Percentiles rank a stretch among this genome's conserved stretches.
Conservation (phyloP, 495 filamentous ascomycete species). For the Aspergillus olivimuriae region DNA sequence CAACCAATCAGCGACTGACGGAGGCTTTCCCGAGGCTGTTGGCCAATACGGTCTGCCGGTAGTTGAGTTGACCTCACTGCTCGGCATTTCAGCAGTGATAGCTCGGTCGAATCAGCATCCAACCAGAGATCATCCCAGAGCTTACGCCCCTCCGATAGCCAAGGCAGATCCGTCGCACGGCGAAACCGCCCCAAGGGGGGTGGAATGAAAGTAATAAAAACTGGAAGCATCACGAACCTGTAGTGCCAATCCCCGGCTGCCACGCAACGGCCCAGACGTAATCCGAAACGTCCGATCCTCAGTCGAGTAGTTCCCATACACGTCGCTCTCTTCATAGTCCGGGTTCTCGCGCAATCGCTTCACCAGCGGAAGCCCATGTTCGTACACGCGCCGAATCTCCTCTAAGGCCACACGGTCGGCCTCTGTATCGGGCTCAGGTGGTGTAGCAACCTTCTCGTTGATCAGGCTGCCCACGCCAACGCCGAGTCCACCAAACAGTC, state of each 20-base stretch:
- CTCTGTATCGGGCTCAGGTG: conserved; percentile 25
- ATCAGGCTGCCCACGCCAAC: conserved; percentile 20
- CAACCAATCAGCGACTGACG: conserved; percentile 19
- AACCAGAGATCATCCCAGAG: background rate
- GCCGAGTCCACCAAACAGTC: conserved; percentile 32
- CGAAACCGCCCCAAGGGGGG: background rate
- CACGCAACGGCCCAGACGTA: conserved; percentile 35
- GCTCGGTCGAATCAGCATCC: no score
- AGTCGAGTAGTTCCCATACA: conserved; percentile 45
- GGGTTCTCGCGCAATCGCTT: conserved; percentile 45
- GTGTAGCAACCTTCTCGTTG: conserved; percentile 21
- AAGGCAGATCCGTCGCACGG: background rate
- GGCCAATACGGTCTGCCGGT: conserved; percentile 4
- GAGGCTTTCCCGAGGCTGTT: conserved; percentile 15
- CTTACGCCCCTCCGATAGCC: background rate
- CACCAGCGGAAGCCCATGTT: conserved; percentile 46
- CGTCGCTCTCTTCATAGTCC: conserved; percentile 45
- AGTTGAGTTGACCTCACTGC: no score
- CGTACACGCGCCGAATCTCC: conserved; percentile 20
- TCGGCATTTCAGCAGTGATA: no score
- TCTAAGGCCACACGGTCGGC: conserved; percentile 23
- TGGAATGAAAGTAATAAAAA: no score
- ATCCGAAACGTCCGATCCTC: conserved; percentile 30
- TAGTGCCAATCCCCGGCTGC: conserved; percentile 33
- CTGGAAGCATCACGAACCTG: conserved; percentile 41